Conservation (phyloP, 345 rosid genomes). For the Dipteronia sinensis region DNA sequence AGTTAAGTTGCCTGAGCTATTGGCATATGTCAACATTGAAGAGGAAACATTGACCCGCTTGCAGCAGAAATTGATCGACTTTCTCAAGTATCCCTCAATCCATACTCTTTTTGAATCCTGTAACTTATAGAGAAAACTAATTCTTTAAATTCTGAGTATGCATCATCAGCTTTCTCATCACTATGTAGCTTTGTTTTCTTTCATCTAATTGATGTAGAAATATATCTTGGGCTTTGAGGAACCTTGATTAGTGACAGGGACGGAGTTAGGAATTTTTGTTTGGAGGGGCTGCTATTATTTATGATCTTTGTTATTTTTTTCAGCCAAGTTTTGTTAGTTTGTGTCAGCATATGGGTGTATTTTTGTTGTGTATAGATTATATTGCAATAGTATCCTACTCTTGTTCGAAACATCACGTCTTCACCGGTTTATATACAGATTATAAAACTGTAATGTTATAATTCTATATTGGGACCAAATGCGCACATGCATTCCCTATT, state of each 20-base stretch:
- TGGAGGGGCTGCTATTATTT: too few relatives aligned
- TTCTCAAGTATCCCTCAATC: conserved; percentile 64
- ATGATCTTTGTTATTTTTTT: background rate
- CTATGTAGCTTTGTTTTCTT: background rate
- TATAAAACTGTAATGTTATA: too few relatives aligned
- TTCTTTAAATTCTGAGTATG: background rate
- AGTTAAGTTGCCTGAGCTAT: conserved; percentile 94
- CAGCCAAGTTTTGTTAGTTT: background rate
- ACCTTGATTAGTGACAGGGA: background rate
- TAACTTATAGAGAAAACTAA: background rate
- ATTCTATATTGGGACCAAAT: background rate
- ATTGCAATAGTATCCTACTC: background rate
- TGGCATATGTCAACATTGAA: conserved; percentile 82
- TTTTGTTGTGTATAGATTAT: background rate
- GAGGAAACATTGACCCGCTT: conserved; percentile 76
- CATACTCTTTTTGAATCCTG: background rate
- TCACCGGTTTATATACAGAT: background rate
- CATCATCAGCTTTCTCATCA: background rate
- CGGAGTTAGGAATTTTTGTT: too few relatives aligned
- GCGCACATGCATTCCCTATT: background rate
- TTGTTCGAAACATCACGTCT: background rate
- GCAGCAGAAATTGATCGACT: conserved; percentile 84
- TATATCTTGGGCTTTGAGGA: conserved; percentile 3
- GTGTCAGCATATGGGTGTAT: background rate
- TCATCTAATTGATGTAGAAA: background rate